Evolutionary conservation across 768 basidiomycete genomes (phyloP).

Genomic region (Tremella yokohamensis): DNA sequence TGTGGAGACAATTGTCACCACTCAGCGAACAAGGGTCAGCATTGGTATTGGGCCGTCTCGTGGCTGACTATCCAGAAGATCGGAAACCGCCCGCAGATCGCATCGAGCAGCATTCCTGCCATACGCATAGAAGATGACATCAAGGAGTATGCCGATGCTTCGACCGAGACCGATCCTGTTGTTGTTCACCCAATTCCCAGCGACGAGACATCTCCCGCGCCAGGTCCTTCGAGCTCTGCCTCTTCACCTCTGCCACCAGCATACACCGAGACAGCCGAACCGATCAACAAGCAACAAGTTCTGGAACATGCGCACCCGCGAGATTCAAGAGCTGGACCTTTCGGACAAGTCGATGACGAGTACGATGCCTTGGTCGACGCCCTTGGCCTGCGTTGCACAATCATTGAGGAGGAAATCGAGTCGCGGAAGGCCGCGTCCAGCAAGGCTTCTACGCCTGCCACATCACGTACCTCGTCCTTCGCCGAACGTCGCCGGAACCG

Average conservation of each 20-base stretch:
- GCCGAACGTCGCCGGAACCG: slow-evolving; percentile 11
- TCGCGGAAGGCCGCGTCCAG: slow-evolving; percentile 13
- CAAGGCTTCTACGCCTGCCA: slow-evolving; percentile 12
- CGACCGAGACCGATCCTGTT: slow-evolving; percentile 64
- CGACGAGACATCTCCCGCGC: slow-evolving; percentile 54
- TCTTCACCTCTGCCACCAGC: slow-evolving; percentile 32
- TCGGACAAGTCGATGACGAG: slow-evolving; percentile 25
- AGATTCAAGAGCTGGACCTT: neutral
- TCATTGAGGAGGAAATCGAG: slow-evolving; percentile 35
- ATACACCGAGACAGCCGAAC: slow-evolving; percentile 37
- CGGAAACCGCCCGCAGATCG: slow-evolving; percentile 59
- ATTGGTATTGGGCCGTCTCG: slow-evolving; percentile 45
- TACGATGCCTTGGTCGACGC: slow-evolving; percentile 32
- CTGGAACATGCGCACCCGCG: slow-evolving; percentile 37
- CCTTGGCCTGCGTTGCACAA: slow-evolving; percentile 33
- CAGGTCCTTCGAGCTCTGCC: slow-evolving; percentile 55
- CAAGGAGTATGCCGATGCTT: slow-evolving; percentile 72
- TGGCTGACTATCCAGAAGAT: slow-evolving; percentile 59
- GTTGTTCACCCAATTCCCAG: slow-evolving; percentile 40
- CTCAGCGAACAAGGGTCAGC: slow-evolving; percentile 61
- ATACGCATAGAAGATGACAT: slow-evolving; percentile 45
- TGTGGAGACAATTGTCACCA: slow-evolving; percentile 66
- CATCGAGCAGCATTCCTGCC: slow-evolving; percentile 33
- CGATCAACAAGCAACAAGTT: slow-evolving; percentile 28
- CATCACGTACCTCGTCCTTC: slow-evolving; percentile 1